Percentiles rank a stretch among this genome's conserved stretches.
Evolutionary conservation across 192 early-diverging fungal genomes (phyloP).

Genomic region (Umbelopsis sp.): DNA sequence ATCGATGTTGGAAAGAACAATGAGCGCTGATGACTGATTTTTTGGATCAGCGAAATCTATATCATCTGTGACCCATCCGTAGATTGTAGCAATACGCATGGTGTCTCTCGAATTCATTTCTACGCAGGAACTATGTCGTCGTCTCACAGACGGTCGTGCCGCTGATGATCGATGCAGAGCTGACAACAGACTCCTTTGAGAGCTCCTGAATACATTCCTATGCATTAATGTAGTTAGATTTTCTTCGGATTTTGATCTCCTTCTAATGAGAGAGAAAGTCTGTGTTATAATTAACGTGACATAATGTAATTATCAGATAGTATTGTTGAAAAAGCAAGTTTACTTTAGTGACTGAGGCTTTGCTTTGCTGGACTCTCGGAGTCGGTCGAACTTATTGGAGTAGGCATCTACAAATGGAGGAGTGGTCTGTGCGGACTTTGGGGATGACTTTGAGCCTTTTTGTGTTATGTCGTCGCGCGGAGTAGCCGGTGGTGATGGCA

Average conservation of each 20-base stretch:
- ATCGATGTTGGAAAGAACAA: background rate
- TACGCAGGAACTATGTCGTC: conserved; percentile 45
- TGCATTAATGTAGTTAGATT: conserved; percentile 12
- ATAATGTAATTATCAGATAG: background rate
- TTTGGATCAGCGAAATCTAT: background rate
- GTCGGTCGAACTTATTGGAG: background rate
- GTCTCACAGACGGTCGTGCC: conserved; percentile 1
- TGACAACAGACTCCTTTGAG: background rate
- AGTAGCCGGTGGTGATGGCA: conserved; percentile 17
- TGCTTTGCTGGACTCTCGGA: background rate
- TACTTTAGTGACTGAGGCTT: conserved; percentile 10
- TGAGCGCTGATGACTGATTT: background rate
- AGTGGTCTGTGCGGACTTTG: conserved; percentile 6
- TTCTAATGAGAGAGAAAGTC: background rate
- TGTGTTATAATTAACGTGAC: background rate
- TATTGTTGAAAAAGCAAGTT: background rate
- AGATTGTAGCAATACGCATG: conserved; percentile 41
- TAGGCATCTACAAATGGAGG: conserved; percentile 4
- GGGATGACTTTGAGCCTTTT: background rate
- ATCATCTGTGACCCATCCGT: conserved; percentile 43
- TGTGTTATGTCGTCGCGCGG: background rate
- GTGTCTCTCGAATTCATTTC: conserved; percentile 45
- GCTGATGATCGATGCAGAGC: conserved; percentile 21
- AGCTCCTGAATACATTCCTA: conserved; percentile 5
- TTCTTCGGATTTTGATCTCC: conserved; percentile 3